Base-by-base conservation (phyloP, 2,329 filamentous ascomycete genomes). In the Cercospora sp. region DNA sequence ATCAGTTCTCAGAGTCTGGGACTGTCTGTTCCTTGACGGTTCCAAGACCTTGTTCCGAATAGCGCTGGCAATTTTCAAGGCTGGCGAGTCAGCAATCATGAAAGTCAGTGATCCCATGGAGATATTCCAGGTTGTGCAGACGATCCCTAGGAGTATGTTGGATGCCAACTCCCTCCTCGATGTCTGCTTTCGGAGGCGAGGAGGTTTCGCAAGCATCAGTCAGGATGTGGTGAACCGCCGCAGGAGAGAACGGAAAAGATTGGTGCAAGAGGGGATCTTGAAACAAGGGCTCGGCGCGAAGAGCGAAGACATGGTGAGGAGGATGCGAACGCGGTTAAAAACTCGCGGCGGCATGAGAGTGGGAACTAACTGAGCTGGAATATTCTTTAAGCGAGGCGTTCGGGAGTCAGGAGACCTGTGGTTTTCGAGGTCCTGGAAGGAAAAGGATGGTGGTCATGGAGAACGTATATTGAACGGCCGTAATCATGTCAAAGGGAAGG, bases 11-110 rank as follows among this genome's bases (percentile, higher is more conserved):
- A 90, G 94, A 7, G 92, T 97, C 1, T 98, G 94, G 94, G 94
- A 98, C 74, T 88, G 93, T 1, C 94, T 98, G 77, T 96, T 97
- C 79, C 97, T 96, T 79, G 94, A 98, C 80, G 94, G 94, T 3
- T 93, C 91, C 60, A 96, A 95, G 79, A 97, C 93, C 0, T 87
- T 98, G 6, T 98, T 97, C 82, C 91, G 94, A 59, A 92, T 97
- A 67, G 93, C 94, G 0, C 83, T 98, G 51, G 90, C 93, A 33
- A 91, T 97, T 69, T 97, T 98, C 86, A 97, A 97, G 80, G 84
- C 91, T 1, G 93, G 92, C 70, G 93, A 97, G 80, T 78, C 82
- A 5, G 90, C 95, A 73, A 95, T 98, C 75, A 88, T 90, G 74
- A 87, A 87, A 8, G 90, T 96, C 10, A 86, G 84, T 16, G 94